Percentiles rank a stretch among this genome's conserved stretches.
These are phyloP conservation scores for Saccharomyces uvarum DNA, from an alignment of 1,139 yeast species.

Conservation along the genomic window DNA sequence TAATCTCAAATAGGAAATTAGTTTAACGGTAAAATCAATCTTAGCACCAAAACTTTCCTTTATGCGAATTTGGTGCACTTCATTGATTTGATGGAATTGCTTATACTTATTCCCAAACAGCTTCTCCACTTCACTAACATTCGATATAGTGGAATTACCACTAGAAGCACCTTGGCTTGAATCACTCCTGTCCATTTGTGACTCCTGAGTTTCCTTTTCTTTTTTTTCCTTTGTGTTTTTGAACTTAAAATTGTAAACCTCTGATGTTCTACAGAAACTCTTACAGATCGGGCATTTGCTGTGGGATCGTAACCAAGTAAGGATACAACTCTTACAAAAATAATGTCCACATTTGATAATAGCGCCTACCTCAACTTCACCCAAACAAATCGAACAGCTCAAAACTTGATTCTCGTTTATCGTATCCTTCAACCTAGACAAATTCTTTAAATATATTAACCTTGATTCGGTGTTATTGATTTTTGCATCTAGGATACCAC, in stretches of 20 bases:
- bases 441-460: constrained; percentile 51
- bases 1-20: constrained; percentile 53
- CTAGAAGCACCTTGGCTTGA: not conserved
- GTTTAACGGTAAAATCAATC: constrained; percentile 73
- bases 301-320: constrained; percentile 56
- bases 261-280: constrained; percentile 41
- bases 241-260: constrained; percentile 35
- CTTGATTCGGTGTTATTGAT: constrained; percentile 45
- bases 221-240: constrained; percentile 12
- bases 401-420: constrained; percentile 22
- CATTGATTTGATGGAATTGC: constrained; percentile 18
- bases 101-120: constrained; percentile 16
- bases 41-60: constrained; percentile 67
- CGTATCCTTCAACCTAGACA: constrained; percentile 32
- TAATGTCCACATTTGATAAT: constrained; percentile 86
- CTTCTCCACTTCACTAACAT: not conserved
- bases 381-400: constrained; percentile 71
- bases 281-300: constrained; percentile 76
- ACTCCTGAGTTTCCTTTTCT: constrained; percentile 11
- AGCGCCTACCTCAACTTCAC: constrained; percentile 62
- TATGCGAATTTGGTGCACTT: constrained; percentile 43
- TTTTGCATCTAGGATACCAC: constrained; percentile 6
- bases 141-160: not conserved
- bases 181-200: not conserved
- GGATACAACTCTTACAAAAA: constrained; percentile 71